Evolutionary conservation across 495 filamentous ascomycete species (phyloP).

Genomic region (Pseudomonodictys pantanalensis): DNA sequence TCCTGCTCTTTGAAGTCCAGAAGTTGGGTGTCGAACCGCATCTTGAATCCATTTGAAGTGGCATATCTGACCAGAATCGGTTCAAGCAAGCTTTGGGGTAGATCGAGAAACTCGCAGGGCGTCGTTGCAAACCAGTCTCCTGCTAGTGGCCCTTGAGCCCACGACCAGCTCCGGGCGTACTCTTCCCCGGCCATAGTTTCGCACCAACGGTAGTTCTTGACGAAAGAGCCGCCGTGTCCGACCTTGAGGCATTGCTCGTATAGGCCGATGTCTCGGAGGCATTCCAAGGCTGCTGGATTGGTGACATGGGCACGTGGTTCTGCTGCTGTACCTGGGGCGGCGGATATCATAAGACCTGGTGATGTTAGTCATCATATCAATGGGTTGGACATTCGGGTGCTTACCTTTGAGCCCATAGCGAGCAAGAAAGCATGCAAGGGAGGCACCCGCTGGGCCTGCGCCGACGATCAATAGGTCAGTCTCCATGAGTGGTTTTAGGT

Average conservation of each 20-base stretch:
- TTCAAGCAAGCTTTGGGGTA: constrained; percentile 49
- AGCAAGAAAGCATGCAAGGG: constrained; percentile 55
- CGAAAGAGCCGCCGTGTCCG: constrained; percentile 43
- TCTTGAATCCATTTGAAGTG: constrained; percentile 41
- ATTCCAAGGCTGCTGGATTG: constrained; percentile 60
- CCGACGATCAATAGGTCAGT: constrained; percentile 56
- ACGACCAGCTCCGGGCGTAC: constrained; percentile 52
- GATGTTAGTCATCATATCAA: too few relatives aligned
- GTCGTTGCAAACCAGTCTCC: constrained; percentile 53
- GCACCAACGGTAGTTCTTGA: constrained; percentile 54
- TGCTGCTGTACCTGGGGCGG: constrained; percentile 48
- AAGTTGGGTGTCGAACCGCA: constrained; percentile 45
- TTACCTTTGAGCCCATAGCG: constrained; percentile 50
- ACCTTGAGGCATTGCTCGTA: constrained; percentile 45
- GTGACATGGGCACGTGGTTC: constrained; percentile 58
- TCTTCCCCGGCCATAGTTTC: constrained; percentile 55
- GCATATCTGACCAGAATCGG: constrained; percentile 46
- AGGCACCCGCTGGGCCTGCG: constrained; percentile 55
- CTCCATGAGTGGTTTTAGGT: too few relatives aligned
- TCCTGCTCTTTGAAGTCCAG: constrained; percentile 35
- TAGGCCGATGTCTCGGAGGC: constrained; percentile 56
- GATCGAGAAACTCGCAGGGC: constrained; percentile 45
- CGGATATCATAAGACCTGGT: constrained; percentile 51
- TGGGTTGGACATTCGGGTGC: too few relatives aligned
- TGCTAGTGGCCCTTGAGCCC: constrained; percentile 49